phyloP scores from a whole-genome alignment of 202 grass and related monocot genomes.

The Musa balbisiana region DNA sequence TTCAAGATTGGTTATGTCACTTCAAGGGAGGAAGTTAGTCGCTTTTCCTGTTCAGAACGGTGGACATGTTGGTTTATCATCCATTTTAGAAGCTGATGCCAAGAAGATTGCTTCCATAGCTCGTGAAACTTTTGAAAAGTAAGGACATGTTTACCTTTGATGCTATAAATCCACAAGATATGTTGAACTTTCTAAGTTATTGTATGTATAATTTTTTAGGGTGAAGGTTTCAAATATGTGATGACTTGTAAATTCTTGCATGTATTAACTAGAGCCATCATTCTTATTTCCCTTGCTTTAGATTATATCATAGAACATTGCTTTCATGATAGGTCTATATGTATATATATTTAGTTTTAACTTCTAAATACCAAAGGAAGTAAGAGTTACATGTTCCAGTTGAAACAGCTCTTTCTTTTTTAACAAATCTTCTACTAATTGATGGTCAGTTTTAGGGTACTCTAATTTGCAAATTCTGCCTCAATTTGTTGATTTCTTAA shows the following conservation, averaged over 20 bases:
- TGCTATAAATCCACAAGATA: background rate
- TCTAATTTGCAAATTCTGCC: too few species aligned
- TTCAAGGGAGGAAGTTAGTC: slow-evolving; percentile 44
- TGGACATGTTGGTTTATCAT: slow-evolving; percentile 42
- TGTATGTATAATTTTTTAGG: too few species aligned
- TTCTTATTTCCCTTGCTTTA: background rate
- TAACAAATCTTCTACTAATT: too few species aligned
- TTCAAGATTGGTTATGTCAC: slow-evolving; percentile 45
- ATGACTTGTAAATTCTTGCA: background rate
- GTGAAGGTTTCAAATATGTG: too few species aligned
- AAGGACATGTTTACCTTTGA: slow-evolving; percentile 15
- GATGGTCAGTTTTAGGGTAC: too few species aligned
- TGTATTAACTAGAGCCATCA: background rate
- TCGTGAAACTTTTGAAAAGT: slow-evolving; percentile 78
- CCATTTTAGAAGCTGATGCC: slow-evolving; percentile 68
- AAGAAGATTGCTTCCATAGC: slow-evolving; percentile 62
- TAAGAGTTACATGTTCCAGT: too few species aligned
- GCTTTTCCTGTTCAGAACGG: slow-evolving; percentile 32
- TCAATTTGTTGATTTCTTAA: too few species aligned
- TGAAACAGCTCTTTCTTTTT: too few species aligned
- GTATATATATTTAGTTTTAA: too few species aligned
- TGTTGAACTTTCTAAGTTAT: background rate
- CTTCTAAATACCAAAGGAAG: too few species aligned
- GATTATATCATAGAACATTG: background rate
- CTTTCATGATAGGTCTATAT: background rate